phyloP scores from a whole-genome alignment of 352 stramenopile species.

The Phytopythium vexans region DNA sequence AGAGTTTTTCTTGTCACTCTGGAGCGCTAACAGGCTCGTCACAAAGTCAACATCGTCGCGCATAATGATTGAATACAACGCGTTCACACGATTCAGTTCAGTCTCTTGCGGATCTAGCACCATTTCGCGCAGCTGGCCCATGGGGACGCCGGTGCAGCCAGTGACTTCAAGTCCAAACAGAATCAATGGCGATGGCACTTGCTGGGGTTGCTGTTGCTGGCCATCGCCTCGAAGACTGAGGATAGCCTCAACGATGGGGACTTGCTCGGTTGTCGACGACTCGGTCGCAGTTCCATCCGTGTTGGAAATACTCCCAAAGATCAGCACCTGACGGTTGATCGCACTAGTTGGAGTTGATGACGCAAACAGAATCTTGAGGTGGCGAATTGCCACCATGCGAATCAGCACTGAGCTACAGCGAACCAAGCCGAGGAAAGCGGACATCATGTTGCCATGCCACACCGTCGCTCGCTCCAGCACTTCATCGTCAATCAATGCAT shows the following conservation, averaged over 20 bases:
- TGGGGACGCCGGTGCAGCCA: slow-evolving; percentile 45
- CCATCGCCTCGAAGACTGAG: slow-evolving; percentile 58
- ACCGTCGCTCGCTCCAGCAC: slow-evolving; percentile 43
- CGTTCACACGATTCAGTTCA: slow-evolving; percentile 66
- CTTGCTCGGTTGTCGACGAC: slow-evolving; percentile 75
- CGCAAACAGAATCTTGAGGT: slow-evolving; percentile 65
- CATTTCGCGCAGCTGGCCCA: slow-evolving; percentile 67
- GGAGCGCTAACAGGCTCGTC: slow-evolving; percentile 48
- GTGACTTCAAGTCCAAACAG: slow-evolving; percentile 55
- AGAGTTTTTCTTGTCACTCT: slow-evolving; percentile 49
- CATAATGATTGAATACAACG: slow-evolving; percentile 63
- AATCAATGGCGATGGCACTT: slow-evolving; percentile 19
- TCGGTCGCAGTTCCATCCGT: slow-evolving; percentile 58
- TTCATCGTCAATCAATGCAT: slow-evolving; percentile 57
- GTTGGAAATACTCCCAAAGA: slow-evolving; percentile 76
- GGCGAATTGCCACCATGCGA: slow-evolving; percentile 56
- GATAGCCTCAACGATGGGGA: slow-evolving; percentile 77
- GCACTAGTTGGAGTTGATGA: slow-evolving; percentile 56
- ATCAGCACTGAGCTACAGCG: slow-evolving; percentile 53
- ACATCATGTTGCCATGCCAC: slow-evolving; percentile 70
- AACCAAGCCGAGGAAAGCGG: slow-evolving; percentile 56
- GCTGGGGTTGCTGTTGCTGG: slow-evolving; percentile 10
- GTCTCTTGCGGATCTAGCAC: slow-evolving; percentile 51
- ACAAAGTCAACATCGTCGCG: slow-evolving; percentile 72
- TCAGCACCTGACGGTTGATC: slow-evolving; percentile 74